Evolutionary conservation across 768 basidiomycete species (phyloP), one percentile per base, ranked within the genome.

Genomic region (Leccinum disarticulatum): DNA sequence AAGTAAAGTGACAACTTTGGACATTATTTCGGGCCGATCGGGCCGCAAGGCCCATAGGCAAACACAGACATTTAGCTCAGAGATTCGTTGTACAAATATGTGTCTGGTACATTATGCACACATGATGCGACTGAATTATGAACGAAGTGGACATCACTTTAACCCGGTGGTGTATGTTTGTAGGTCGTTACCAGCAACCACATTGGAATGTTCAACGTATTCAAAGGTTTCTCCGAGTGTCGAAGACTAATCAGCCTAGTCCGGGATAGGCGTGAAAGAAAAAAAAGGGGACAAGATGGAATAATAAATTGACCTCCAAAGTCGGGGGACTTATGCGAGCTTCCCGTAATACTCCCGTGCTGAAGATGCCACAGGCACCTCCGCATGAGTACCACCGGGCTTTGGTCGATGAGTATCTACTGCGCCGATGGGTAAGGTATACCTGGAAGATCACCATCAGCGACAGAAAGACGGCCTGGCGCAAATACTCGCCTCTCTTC

Each of bases 381-480:
- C 69, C 17, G 48, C 8, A 4, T 70, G 65, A 43, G 64, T 49
- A 17, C n/a, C 58, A 30, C 51, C 74, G 46, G 56, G 82, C 64
- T 83, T 83, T 11, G 86, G 83, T 52, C 95, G 86, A 73, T 96
- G 94, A 1, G 95, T 98, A 74, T 98, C 92, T 28, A 98, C 96
- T 1, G 96, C 96, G 27, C 80, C 81, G 67, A 98, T 98, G 10
- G 95, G 94, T 3, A 98, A 77, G 1, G 90, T 81, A 73, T 95
- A 98, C 54, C 92, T 93, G 56, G 25, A 46, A 46, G 27, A 53
- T 35, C 22, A n/a, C 54, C 17, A 28, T 64, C 6, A 67, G 49
- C 27, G 14, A 54, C 14, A 30, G 50, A 1, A 48, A 22, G 35
- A 13, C 0, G 30, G 36, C 0, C n/a, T 3, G 3, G 22, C 4